Base-by-base conservation (phyloP, 495 filamentous ascomycete genomes). In the Delitschia confertaspora region DNA sequence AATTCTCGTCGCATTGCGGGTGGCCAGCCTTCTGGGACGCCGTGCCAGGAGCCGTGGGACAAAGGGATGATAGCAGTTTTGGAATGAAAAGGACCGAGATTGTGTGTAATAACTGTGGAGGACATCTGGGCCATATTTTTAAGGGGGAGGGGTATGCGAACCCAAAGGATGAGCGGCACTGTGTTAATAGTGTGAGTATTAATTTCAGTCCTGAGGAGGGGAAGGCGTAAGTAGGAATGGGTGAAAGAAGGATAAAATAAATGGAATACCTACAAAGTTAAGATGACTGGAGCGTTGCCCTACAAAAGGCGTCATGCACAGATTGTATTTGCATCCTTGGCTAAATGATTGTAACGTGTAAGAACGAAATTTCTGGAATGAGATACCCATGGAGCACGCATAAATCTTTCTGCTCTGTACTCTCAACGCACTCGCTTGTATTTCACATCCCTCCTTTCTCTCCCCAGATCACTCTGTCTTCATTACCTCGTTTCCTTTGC, bases 21-120 rank as follows among this genome's bases (percentile, higher is more conserved):
- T 98, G 91, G 91, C 91, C 91, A 0, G 91, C 91, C 7, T 98
- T 95, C 62, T 98, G 87, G 48, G 91, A 98, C 62, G 85, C 78
- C 35, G 76, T 95, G 35, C 87, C 89, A 0, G 88, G 87, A 0
- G 91, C 89, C 0, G 86, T 98, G 26, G 83, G 70, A 21, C 67
- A 88, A 41, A 79, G 88, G 58, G 75, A 75, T 45, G 91, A 98
- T 62, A 68, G 62, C 38, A 67, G 76, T 0, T 75, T 83, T 42
- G 91, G 91, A 21, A 93, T 95, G 85, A 61, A 70, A 53, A 70
- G 91, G 42, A 95, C 78, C 33, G 91, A 98, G 71, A 96, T 98
- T 58, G 79, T 87, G 31, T 98, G 91, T 66, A 72, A 71, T 40
- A 91, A 88, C 64, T 98, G 91, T 56, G 91, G 91, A 3, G 91